Conservation (phyloP, 495 filamentous ascomycete genomes). For the Podospora pseudopauciseta region DNA sequence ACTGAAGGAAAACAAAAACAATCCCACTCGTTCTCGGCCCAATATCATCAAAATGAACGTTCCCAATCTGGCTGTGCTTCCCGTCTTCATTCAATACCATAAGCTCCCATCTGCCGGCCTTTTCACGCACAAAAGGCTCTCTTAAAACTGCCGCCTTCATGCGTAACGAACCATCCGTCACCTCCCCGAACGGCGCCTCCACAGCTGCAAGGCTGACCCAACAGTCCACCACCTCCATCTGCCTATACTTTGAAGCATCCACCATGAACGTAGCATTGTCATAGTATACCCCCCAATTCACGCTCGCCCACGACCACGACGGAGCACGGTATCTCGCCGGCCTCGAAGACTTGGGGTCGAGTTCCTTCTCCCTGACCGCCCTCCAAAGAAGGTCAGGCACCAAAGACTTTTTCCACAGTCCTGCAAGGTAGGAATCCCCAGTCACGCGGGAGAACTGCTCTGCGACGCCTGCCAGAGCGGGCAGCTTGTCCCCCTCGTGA, state of each 20-base stretch:
- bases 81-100: neutral
- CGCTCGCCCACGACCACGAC: neutral
- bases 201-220: neutral
- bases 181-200: neutral
- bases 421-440: neutral
- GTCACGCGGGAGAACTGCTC: neutral
- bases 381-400: neutral
- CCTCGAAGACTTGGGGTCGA: neutral
- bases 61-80: neutral
- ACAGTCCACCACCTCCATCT: neutral
- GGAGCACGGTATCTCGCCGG: neutral
- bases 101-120: neutral
- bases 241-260: neutral
- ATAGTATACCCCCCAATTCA: neutral
- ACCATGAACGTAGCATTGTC: neutral
- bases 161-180: neutral
- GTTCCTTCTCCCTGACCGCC: neutral
- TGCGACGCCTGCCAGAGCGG: neutral
- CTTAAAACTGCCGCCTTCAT: neutral
- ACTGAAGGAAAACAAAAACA: neutral
- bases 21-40: neutral
- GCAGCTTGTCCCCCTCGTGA: neutral
- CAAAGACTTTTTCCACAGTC: neutral
- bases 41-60: neutral
- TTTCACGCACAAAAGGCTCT: neutral